phyloP scores from a whole-genome alignment of 192 early-diverging fungal species.

The Phlyctochytrium bullatum region DNA sequence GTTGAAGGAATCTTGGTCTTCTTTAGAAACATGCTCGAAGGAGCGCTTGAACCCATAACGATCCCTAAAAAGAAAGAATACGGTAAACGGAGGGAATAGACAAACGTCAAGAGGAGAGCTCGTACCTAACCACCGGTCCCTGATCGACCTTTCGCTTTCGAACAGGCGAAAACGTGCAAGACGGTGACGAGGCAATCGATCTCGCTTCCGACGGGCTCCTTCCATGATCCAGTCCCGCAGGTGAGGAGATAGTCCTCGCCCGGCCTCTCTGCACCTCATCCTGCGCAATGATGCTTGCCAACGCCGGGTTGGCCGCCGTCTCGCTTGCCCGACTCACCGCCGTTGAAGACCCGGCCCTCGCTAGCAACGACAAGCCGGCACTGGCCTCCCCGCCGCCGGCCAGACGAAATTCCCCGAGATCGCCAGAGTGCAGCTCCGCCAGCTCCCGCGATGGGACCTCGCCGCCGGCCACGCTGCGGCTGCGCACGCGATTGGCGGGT shows the following conservation, averaged over 20 bases:
- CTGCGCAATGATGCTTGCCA: no score
- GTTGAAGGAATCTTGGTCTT: slow-evolving; percentile 31
- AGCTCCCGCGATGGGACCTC: not conserved
- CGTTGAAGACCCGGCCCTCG: not conserved
- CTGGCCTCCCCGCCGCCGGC: no score
- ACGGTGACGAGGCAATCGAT: not conserved
- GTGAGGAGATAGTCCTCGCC: not conserved
- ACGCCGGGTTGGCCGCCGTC: no score
- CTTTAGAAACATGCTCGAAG: slow-evolving; percentile 21
- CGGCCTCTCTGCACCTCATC: not conserved
- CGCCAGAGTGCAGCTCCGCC: not conserved
- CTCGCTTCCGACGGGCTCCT: not conserved
- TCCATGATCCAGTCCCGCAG: not conserved
- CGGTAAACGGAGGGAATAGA: not conserved
- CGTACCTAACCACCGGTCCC: not conserved
- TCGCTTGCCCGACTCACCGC: no score
- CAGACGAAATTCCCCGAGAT: not conserved
- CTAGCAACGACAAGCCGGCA: not conserved
- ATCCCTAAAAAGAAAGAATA: slow-evolving; percentile 14
- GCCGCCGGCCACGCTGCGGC: not conserved
- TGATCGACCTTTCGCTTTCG: not conserved
- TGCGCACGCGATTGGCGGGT: not conserved
- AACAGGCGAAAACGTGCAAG: not conserved
- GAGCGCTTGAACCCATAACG: slow-evolving; percentile 26
- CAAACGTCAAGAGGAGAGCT: not conserved